Conservation (phyloP, 2,329 filamentous ascomycete species). For the Davidsoniella virescens region DNA sequence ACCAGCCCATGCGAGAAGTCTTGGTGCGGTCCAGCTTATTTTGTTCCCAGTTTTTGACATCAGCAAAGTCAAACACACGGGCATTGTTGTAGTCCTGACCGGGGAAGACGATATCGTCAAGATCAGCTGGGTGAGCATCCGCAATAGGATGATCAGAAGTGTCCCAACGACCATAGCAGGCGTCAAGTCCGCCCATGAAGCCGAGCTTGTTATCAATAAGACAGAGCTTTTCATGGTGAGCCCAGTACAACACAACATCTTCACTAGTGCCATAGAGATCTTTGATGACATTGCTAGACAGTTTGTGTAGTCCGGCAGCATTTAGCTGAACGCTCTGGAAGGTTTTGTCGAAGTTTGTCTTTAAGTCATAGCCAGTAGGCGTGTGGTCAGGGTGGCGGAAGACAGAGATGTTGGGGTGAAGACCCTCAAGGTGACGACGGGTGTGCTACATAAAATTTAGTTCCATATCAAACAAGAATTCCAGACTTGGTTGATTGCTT, state of each 20-base stretch:
- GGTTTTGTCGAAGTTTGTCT: conserved; percentile 50
- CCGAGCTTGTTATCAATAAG: conserved; percentile 62
- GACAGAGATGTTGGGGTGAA: conserved; percentile 73
- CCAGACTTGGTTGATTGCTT: conserved; percentile 19
- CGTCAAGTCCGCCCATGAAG: conserved; percentile 83
- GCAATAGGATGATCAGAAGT: conserved; percentile 58
- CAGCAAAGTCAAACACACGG: conserved; percentile 62
- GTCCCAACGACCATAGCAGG: conserved; percentile 80
- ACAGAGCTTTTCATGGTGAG: conserved; percentile 83
- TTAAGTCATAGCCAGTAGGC: conserved; percentile 53
- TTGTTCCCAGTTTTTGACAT: conserved; percentile 62
- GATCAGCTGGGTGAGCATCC: conserved; percentile 63
- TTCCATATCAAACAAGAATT: background rate
- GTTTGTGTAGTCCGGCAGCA: conserved; percentile 40
- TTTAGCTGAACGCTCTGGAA: conserved; percentile 30
- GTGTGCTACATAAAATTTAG: conserved; percentile 41
- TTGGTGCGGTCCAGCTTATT: conserved; percentile 73
- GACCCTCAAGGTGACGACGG: conserved; percentile 57
- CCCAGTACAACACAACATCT: conserved; percentile 77
- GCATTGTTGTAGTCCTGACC: conserved; percentile 93
- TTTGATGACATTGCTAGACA: conserved; percentile 58
- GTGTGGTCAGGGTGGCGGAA: conserved; percentile 83
- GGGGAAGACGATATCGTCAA: conserved; percentile 64
- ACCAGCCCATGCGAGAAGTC: conserved; percentile 83
- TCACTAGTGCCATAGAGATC: conserved; percentile 68